phyloP scores from a whole-genome alignment of 176 grass and related monocot species.

The Oryza rufipogon region DNA sequence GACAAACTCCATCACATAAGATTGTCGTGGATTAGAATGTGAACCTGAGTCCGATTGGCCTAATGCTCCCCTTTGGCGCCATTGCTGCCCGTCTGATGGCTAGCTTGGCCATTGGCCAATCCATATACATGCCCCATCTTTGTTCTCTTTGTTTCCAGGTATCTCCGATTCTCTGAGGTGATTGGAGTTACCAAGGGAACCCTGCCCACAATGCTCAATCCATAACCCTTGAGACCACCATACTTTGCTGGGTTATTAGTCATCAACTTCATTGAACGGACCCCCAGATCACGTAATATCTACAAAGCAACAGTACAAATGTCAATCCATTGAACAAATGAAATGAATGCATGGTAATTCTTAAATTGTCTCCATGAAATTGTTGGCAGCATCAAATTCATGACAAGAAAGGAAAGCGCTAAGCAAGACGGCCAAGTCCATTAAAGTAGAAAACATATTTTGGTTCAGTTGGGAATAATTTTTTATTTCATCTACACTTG shows the following conservation, averaged over 20 bases:
- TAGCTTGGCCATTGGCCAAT: slow-evolving; percentile 41
- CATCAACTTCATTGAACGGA: slow-evolving; percentile 89
- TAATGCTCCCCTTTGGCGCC: slow-evolving; percentile 29
- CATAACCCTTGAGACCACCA: slow-evolving; percentile 78
- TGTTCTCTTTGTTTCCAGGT: slow-evolving; percentile 82
- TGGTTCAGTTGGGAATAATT: neutral
- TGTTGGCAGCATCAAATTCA: neutral
- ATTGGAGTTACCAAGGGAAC: slow-evolving; percentile 87
- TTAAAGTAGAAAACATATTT: neutral
- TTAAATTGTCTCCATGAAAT: neutral
- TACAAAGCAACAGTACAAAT: slow-evolving; percentile 34
- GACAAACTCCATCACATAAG: slow-evolving; percentile 5
- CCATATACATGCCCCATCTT: slow-evolving; percentile 91
- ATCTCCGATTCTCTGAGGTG: slow-evolving; percentile 74
- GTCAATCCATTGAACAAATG: neutral
- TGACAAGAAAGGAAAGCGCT: neutral
- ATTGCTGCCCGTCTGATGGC: slow-evolving; percentile 16
- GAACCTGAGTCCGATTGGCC: slow-evolving; percentile 1
- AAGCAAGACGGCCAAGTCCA: neutral
- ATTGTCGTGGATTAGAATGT: slow-evolving; percentile 7
- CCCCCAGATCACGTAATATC: slow-evolving; percentile 80
- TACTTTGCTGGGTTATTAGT: slow-evolving; percentile 95
- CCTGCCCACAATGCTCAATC: slow-evolving; percentile 77
- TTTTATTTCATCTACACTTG: neutral
- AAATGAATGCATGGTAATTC: slow-evolving; percentile 8